Conservation (phyloP, 2,329 filamentous ascomycete species). For the Colletotrichum gigasporum region DNA sequence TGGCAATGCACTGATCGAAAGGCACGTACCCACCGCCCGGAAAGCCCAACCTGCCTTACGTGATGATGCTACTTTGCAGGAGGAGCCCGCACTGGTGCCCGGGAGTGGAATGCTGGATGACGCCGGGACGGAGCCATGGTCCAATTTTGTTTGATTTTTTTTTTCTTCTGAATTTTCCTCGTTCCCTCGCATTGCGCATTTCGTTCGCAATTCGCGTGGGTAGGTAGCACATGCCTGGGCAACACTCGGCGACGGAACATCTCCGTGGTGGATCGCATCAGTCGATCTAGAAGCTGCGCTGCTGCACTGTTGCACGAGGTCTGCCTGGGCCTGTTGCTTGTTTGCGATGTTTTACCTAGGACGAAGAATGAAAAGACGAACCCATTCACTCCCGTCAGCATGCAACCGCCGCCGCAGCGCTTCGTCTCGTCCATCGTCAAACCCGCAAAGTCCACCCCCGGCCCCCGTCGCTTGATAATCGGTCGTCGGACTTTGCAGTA, state of each 20-base stretch:
- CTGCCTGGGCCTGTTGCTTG: background rate
- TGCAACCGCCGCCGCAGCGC: no score
- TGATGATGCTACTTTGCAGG: conserved; percentile 26
- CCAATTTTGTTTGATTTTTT: conserved; percentile 17
- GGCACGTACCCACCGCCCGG: background rate
- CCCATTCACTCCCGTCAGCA: background rate
- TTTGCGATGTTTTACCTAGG: background rate
- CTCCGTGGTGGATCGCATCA: conserved; percentile 25
- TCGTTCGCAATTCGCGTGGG: background rate
- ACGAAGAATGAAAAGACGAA: background rate
- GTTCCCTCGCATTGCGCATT: background rate
- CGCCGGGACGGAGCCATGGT: conserved; percentile 10
- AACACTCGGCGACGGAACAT: conserved; percentile 22
- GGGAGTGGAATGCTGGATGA: conserved; percentile 1
- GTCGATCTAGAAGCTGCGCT: conserved; percentile 13
- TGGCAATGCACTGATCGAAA: conserved; percentile 2
- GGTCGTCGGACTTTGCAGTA: conserved; percentile 2
- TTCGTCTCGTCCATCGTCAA: conserved; percentile 17
- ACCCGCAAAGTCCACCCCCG: conserved; percentile 16
- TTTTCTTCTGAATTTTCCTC: background rate
- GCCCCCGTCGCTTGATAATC: conserved; percentile 5
- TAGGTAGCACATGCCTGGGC: background rate
- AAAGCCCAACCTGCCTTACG: conserved; percentile 16
- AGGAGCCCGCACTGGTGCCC: background rate
- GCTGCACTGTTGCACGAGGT: background rate